Evolutionary conservation across 768 basidiomycete genomes (phyloP), one percentile per base, ranked within the genome.

Genomic region (Rhizopogon salebrosus): DNA sequence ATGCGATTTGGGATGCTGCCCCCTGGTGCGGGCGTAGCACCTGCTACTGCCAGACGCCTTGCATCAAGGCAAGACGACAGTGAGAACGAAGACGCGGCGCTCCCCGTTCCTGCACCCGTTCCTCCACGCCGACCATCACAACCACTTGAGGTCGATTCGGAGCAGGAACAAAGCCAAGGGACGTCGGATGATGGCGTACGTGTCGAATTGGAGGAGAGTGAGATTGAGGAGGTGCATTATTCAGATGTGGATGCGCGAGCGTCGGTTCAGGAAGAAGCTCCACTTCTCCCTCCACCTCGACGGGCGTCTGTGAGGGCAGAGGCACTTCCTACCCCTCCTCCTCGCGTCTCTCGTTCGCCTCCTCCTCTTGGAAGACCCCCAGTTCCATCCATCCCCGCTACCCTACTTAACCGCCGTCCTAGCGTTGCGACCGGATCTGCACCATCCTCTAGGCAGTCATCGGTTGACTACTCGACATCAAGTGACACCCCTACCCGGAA

Each of bases 121-220:
- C 70, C 64, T 3, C 71, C 66, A 14, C 62, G 65, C 31, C 62
- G 58, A 3, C 65, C 65, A 5, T 63, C 66, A 8, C 60, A 59
- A 6, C 58, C 65, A 0, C 41, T 59, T 13, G 53, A 56, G 4
- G 35, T 40, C 5, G 14, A 57, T 16, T 10, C 46, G 1, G 46
- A 52, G 34, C 57, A 31, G 35, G 56, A 34, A 22, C 55, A 58
- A 18, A 36, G 57, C 18, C 62, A 57, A 10, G 73, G 70, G n/a
- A 68, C 70, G 29, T 80, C 80, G 4, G 82, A 84, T 18, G 85
- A 88, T 41, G 79, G 79, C 9, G 83, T 83, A 22, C 75, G 75
- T 35, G 80, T 83, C 23, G 87, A 88, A 53, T 80, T 77, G 6
- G 85, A 87, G 60, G 86, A 88, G 59, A 87, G 84, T 55, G 85